These are phyloP conservation scores for Ceratocystis colombiana DNA, from an alignment of 2,329 filamentous ascomycete species.

Conservation along the genomic window DNA sequence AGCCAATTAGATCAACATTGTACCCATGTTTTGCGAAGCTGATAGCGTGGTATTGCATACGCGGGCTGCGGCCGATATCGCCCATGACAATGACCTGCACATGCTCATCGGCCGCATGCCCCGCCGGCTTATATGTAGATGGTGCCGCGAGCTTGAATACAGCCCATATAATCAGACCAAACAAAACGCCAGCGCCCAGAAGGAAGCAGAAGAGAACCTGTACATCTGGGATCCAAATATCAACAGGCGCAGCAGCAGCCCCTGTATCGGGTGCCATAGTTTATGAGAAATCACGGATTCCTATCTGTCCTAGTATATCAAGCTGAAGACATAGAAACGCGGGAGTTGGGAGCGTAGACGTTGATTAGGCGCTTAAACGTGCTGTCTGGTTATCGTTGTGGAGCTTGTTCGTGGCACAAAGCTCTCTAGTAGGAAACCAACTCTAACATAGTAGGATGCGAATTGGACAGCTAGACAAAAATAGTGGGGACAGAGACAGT, in stretches of 20 bases:
- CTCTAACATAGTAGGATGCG: not conserved
- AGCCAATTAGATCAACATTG: constrained; percentile 76
- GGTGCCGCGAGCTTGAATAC: constrained; percentile 31
- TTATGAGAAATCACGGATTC: not conserved
- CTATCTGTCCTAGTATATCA: too few species aligned
- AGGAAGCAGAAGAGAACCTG: constrained; percentile 25
- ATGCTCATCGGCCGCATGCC: constrained; percentile 35
- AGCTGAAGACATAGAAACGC: too few species aligned
- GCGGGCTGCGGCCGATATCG: constrained; percentile 88
- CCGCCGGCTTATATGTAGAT: constrained; percentile 33
- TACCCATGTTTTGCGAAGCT: constrained; percentile 78
- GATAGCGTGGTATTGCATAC: constrained; percentile 96
- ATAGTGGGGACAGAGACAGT: not conserved
- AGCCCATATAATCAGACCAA: constrained; percentile 16
- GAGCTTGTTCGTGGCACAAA: not conserved
- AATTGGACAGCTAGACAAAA: not conserved
- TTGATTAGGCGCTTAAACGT: not conserved
- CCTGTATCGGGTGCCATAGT: constrained; percentile 3
- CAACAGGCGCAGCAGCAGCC: constrained; percentile 1
- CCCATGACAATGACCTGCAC: constrained; percentile 84
- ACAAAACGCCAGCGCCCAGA: constrained; percentile 12
- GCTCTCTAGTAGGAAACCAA: not conserved
- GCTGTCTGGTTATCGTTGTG: not conserved
- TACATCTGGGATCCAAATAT: constrained; percentile 23
- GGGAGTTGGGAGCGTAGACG: too few species aligned